Conservation (phyloP, 2,329 filamentous ascomycete species). For the Periconia sp. region DNA sequence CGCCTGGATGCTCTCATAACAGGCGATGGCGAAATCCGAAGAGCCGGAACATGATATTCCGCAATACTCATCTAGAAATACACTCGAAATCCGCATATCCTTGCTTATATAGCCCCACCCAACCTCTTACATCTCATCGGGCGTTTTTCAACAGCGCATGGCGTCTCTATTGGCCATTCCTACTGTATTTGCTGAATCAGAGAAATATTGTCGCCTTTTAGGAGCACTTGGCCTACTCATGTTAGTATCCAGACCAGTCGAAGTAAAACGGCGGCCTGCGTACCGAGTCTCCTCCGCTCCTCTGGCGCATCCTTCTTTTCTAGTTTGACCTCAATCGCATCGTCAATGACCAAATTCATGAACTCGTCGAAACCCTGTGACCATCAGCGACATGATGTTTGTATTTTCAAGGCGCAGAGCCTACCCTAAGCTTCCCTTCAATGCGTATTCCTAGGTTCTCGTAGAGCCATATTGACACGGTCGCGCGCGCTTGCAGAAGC, state of each 20-base stretch:
- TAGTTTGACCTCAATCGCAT: slow-evolving; percentile 90
- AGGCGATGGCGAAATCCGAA: slow-evolving; percentile 66
- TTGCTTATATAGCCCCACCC: too few relatives aligned
- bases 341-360: slow-evolving; percentile 97
- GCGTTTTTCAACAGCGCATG: slow-evolving; percentile 6
- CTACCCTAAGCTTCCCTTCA: slow-evolving; percentile 92
- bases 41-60: slow-evolving; percentile 27
- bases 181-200: slow-evolving; percentile 64
- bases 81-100: too few relatives aligned
- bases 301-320: slow-evolving; percentile 81
- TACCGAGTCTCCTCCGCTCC: slow-evolving; percentile 79
- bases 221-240: slow-evolving; percentile 74
- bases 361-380: slow-evolving; percentile 95
- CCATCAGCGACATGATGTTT: slow-evolving; percentile 21
- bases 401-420: slow-evolving; percentile 31
- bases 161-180: too few relatives aligned
- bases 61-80: too few relatives aligned
- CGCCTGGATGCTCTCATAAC: slow-evolving; percentile 78
- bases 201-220: slow-evolving; percentile 89
- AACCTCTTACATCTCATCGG: slow-evolving; percentile 7
- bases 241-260: slow-evolving; percentile 12
- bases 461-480: slow-evolving; percentile 94
- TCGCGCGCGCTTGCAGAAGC: slow-evolving; percentile 81
- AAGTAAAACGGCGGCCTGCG: slow-evolving; percentile 25
- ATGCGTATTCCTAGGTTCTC: slow-evolving; percentile 94